Conservation (phyloP, 441 rosid genomes). For the Jatropha podagrica region DNA sequence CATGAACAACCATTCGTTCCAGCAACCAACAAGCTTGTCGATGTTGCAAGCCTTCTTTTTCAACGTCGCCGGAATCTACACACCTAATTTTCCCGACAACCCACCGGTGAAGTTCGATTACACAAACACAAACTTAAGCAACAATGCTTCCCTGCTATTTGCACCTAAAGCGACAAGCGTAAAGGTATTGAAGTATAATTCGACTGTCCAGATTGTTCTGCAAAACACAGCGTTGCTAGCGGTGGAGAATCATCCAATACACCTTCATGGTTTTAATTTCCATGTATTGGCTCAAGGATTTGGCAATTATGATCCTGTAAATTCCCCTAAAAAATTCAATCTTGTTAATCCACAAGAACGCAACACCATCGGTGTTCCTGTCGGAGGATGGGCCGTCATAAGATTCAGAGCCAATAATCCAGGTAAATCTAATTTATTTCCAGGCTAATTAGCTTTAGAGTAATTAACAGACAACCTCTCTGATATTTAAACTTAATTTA, state of each 20-base stretch:
- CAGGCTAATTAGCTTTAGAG: too few species aligned
- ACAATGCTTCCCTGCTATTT: constrained; percentile 28
- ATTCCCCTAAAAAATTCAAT: constrained; percentile 51
- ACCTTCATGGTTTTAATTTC: constrained; percentile 77
- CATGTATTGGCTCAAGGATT: constrained; percentile 86
- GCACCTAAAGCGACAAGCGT: constrained; percentile 57
- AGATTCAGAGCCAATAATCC: constrained; percentile 83
- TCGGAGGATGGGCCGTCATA: constrained; percentile 86
- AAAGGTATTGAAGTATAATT: constrained; percentile 57
- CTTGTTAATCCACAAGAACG: constrained; percentile 55
- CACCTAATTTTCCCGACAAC: constrained; percentile 56
- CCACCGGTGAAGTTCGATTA: constrained; percentile 67
- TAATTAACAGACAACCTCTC: too few species aligned
- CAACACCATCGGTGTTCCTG: constrained; percentile 78
- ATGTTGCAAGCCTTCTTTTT: constrained; percentile 57
- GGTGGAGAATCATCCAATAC: constrained; percentile 84
- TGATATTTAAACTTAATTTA: neutral
- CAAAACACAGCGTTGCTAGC: constrained; percentile 68
- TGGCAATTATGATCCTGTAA: constrained; percentile 59
- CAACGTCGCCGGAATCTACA: constrained; percentile 59
- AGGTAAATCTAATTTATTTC: constrained; percentile 34
- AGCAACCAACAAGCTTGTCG: constrained; percentile 45
- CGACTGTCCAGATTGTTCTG: constrained; percentile 67
- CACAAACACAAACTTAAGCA: constrained; percentile 41
- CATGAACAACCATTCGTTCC: constrained; percentile 76